A percentile compares a stretch with the other conserved stretches of the same genome.
These are phyloP conservation scores for Neoconidiobolus thromboides DNA, from an alignment of 371 early-diverging fungal genomes.

Conservation along the genomic window DNA sequence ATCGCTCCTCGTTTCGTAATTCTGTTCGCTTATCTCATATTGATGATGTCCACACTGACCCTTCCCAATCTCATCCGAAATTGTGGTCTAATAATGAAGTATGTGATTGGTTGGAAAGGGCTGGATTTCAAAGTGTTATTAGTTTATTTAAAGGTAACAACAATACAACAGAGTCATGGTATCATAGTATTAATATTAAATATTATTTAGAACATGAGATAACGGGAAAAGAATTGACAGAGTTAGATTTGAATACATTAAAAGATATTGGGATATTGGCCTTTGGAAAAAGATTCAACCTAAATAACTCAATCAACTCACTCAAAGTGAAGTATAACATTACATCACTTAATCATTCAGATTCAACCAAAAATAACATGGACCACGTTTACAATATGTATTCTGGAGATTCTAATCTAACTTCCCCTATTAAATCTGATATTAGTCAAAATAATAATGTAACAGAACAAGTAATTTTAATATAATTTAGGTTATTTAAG, in stretches of 20 bases:
- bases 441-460: too few relatives aligned
- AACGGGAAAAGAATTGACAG: conserved; percentile 41
- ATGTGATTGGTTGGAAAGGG: conserved; percentile 29
- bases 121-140: conserved; percentile 27
- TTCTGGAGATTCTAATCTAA: too few relatives aligned
- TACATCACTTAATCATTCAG: not conserved
- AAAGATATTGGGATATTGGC: conserved; percentile 45
- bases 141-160: conserved; percentile 23
- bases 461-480: too few relatives aligned
- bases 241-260: conserved; percentile 32
- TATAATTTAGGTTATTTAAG: too few relatives aligned
- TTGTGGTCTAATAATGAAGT: conserved; percentile 38
- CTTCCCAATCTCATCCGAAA: conserved; percentile 13
- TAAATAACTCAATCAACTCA: conserved; percentile 34
- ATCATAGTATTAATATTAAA: not conserved
- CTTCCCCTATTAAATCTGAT: too few relatives aligned
- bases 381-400: too few relatives aligned
- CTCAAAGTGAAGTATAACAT: conserved; percentile 18
- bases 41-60: not conserved
- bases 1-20: not conserved
- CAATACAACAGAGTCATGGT: not conserved
- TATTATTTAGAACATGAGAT: conserved; percentile 28
- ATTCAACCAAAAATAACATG: not conserved
- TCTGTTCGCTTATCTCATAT: not conserved
- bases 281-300: conserved; percentile 44